Base-by-base conservation (phyloP, 1,139 yeast genomes). In the Suhomyces wounanorum region DNA sequence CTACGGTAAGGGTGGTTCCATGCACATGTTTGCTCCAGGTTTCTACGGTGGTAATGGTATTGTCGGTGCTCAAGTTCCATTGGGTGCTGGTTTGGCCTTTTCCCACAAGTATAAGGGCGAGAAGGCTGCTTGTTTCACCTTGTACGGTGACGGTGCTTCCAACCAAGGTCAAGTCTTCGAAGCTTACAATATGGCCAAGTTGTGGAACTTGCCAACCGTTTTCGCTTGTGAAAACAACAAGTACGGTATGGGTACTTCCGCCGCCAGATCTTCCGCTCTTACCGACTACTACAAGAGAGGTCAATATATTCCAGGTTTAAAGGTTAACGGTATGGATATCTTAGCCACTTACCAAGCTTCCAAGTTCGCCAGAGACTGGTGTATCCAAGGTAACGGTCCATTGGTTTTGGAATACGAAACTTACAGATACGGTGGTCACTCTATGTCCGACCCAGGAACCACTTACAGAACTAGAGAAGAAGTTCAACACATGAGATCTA, bases 361-460 rank as follows among this genome's bases (percentile, higher is more conserved):
- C 64, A 89, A 87, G 77, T 94, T 89, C 66, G 98, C 98, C 67
- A 92, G 91, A 79, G 96, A 92, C 73, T 94, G 96, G 97, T 81
- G 90, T 71, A 80, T 88, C 54, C 78, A 85, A 56, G 97, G 97
- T 66, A 94, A 94, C 67, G 99, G 99, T 55, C 99, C 99, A 58
- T 77, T 94, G 63, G 97, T 94, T 52, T 70, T 94, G 64, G 99
- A 94, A 80, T 94, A 88, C 75, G 97, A 92, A 79, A 94, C 99
- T 62, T 94, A 94, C 79, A 87, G 99, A 82, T 94, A 94, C 73
- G 98, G 99, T 80, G 99, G 99, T 71, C 99, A 94, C 84, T 94
- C 99, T 63, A 94, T 94, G 98, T 92, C 97, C 61, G 98, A 94
- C 76, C 98, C 98, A 66, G 98, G 98, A 82, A 94, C 98, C 72